Evolutionary conservation across 106 monocot species (phyloP).

Genomic region (Dioscorea alata): DNA sequence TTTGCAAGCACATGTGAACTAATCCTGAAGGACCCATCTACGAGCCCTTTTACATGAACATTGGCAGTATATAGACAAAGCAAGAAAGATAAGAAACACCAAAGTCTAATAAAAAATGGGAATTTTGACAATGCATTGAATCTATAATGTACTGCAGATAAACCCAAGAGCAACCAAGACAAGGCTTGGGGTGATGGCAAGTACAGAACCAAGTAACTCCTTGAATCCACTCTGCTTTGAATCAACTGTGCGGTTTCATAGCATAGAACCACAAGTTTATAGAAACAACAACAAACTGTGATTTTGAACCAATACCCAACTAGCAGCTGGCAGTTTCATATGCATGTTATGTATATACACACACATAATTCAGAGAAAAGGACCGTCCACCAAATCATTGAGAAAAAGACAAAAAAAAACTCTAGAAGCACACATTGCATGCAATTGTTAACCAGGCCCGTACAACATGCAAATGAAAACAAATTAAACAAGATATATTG

Average conservation of each 20-base stretch:
- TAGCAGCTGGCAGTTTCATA: conserved; percentile 1
- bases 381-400: too few species aligned
- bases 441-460: too few species aligned
- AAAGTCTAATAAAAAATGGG: conserved; percentile 45
- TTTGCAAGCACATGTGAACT: conserved; percentile 44
- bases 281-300: conserved; percentile 30
- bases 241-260: conserved; percentile 32
- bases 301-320: conserved; percentile 36
- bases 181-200: conserved; percentile 44
- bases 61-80: conserved; percentile 37
- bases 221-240: background rate
- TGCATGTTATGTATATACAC: too few species aligned
- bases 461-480: too few species aligned
- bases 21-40: conserved; percentile 13
- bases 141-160: conserved; percentile 26
- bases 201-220: conserved; percentile 23
- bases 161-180: conserved; percentile 38
- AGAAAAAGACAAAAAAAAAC: too few species aligned
- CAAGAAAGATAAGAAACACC: conserved; percentile 50
- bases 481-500: too few species aligned
- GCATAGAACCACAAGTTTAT: conserved; percentile 28
- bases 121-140: conserved; percentile 26
- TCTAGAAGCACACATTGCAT: too few species aligned
- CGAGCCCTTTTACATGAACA: conserved; percentile 27
- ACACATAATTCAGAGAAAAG: too few species aligned